phyloP scores from a whole-genome alignment of 805 yeast genomes.

The Jamesozyma jinghongensis region DNA sequence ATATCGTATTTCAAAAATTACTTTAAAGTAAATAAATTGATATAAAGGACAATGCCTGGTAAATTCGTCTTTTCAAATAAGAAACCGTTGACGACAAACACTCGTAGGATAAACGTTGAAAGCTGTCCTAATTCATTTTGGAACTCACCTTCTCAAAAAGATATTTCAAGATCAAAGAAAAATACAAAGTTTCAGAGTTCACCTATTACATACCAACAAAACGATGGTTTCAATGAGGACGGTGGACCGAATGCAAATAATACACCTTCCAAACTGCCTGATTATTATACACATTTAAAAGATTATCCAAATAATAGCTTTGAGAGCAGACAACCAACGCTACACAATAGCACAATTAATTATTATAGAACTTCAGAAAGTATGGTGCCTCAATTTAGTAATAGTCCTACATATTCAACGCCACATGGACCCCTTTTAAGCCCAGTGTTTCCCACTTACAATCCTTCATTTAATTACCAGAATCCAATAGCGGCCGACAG shows the following conservation, averaged over 20 bases:
- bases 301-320: neutral
- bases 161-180: conserved; percentile 5
- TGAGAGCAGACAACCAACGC: conserved; percentile 2
- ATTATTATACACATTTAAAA: conserved; percentile 8
- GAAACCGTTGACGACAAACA: neutral
- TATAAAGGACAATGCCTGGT: conserved; percentile 1
- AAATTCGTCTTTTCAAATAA: neutral
- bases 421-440: neutral
- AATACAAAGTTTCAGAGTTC: conserved; percentile 9
- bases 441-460: neutral
- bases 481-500: neutral
- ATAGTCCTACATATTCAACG: conserved; percentile 10
- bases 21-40: too few relatives aligned
- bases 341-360: neutral
- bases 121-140: conserved; percentile 13
- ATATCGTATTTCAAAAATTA: too few relatives aligned
- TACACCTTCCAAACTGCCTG: conserved; percentile 5
- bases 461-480: neutral
- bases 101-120: conserved; percentile 7
- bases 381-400: conserved; percentile 13
- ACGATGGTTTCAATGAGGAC: neutral
- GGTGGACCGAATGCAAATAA: neutral
- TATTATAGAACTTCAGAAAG: conserved; percentile 6
- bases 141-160: conserved; percentile 1
- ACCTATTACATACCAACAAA: conserved; percentile 6